Base-by-base conservation (phyloP, 768 basidiomycete genomes). In the Hydnomerulius pinastri region DNA sequence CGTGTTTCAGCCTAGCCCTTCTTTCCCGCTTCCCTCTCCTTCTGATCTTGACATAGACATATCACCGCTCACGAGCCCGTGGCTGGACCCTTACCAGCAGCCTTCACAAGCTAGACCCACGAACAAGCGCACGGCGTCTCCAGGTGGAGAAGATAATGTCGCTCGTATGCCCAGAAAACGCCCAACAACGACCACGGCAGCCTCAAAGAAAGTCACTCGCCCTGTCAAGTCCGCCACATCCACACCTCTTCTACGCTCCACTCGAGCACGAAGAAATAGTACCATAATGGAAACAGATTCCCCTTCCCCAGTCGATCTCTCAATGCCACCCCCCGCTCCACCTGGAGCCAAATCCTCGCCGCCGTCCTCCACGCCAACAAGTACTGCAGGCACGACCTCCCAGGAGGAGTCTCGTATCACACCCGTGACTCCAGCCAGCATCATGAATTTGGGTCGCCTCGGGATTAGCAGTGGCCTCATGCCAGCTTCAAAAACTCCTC, bases 351-450 rank as follows among this genome's bases (percentile, higher is more conserved):
- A 58, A 21, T 51, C 56, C 7, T 50, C 65, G 21, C 50, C 62
- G 6, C 39, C 61, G 17, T 53, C 42, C 11, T 46, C 61, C n/a
- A 21, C 33, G 10, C 32, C 40, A 8, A 35, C 43, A 9, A 29
- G 51, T 0, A 45, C 54, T 6, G 15, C 46, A n/a, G 21, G 50
- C 20, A 33, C 50, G 25, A 48, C 55, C 40, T 20, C 53, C 1
- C 57, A 52, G 30, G 61, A 59, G 21, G 53, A 57, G 45, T 6
- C 63, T 65, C 64, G 76, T 73, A 53, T 84, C 53, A 81, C 75
- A 4, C 95, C 95, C 6, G 91, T 92, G 37, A 97, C 95, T 0
- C 95, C 95, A 1, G 88, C 92, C 0, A 90, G 84, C 50, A 87
- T 98, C 62, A 92, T 98, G 90, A 95, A 95, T 56, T 76, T 98